Evolutionary conservation across 345 rosid genomes (phyloP), one percentile per base, ranked within the genome.

Genomic region (Aquilaria malaccensis): DNA sequence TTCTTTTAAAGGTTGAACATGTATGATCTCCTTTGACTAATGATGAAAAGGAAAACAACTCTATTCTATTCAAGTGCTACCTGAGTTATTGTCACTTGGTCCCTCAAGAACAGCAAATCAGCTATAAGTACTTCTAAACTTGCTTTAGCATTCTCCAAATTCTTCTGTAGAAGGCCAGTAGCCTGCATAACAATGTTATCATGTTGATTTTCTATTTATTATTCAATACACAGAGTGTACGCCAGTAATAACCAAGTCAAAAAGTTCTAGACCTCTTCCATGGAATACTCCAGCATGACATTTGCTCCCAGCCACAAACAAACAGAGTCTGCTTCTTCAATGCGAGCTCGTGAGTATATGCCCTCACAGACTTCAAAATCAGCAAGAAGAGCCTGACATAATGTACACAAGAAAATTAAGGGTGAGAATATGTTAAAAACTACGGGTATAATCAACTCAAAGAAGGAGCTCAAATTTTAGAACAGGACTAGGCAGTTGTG

Each of bases 361-460:
- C 96, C 96, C 82, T 95, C 97, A 58, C 89, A 85, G 47, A 88
- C 96, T 77, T 82, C 99, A 81, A 91, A 88, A 79, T 95, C 97
- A 56, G 96, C 80, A 63, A 88, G 48, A 59, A 91, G 93, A 14
- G 84, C 73, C 94, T 86, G 81, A 54, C 51, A 57, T 47, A 50
- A 37, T 14, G 53, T 41, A 15, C 33, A 59, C 2, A 12, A 33
- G 5, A 30, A 46, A 37, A 32, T 3, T 13, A 41, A 57, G 11
- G 46, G n/a, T 14, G 32, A 57, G 5, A 1, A 37, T 37, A 37
- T 37, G 43, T 37, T 37, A 37, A 1, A 22, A 4, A 37, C 7
- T 37, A 5, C 4, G 43, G 43, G 43, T 37, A 37, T 37, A 37
- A 22, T 9, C 43, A 37, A 37, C 43, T 37, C 22, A 22, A 2